Evolutionary conservation across 2,329 filamentous ascomycete genomes (phyloP).

Genomic region (Ceratocystis cacaofunesta): DNA sequence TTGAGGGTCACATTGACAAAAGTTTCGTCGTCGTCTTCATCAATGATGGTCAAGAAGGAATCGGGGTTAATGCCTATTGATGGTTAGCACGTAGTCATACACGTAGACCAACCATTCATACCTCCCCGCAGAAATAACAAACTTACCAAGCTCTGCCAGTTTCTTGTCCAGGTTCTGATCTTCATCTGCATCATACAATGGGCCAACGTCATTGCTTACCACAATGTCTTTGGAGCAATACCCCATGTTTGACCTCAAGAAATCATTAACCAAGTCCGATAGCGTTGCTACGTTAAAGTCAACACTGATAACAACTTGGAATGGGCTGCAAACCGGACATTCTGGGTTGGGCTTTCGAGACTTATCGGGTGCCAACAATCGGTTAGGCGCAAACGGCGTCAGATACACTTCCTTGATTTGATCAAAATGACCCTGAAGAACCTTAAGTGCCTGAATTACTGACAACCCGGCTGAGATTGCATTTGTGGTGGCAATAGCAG

Average conservation of each 20-base stretch:
- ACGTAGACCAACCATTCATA: too few species aligned
- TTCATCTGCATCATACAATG: conserved; percentile 83
- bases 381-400: conserved; percentile 46
- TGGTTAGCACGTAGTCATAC: conserved; percentile 19
- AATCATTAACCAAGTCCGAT: conserved; percentile 59
- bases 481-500: conserved; percentile 94
- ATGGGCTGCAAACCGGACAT: conserved; percentile 71
- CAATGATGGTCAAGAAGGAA: conserved; percentile 70
- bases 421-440: conserved; percentile 56
- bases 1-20: conserved; percentile 69
- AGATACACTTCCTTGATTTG: conserved; percentile 75
- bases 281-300: conserved; percentile 58
- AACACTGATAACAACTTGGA: conserved; percentile 49
- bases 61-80: conserved; percentile 49
- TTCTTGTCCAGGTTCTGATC: conserved; percentile 74
- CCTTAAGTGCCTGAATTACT: conserved; percentile 83
- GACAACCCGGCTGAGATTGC: conserved; percentile 89
- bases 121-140: background rate
- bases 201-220: conserved; percentile 55
- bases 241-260: conserved; percentile 54
- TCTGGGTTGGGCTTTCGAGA: conserved; percentile 55
- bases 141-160: conserved; percentile 55
- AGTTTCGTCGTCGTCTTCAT: conserved; percentile 58
- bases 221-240: conserved; percentile 69
- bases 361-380: conserved; percentile 43